A percentile compares a stretch with the other conserved stretches of the same genome.
Evolutionary conservation across 1,284 basidiomycete species (phyloP).

Genomic region (Hemileia vastatrix): DNA sequence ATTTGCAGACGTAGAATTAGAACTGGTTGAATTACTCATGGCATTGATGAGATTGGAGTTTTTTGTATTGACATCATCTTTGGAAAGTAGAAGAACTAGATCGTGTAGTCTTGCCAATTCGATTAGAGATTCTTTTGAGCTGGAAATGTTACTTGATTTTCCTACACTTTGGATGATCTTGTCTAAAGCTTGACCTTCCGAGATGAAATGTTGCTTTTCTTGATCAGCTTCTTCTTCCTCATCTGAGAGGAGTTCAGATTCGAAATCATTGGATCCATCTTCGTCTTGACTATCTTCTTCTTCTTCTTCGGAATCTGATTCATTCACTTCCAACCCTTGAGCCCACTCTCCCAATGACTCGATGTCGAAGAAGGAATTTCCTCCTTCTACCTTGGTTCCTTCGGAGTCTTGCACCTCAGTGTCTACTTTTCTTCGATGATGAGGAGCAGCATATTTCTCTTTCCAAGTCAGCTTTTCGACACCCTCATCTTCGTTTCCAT

Average conservation of each 20-base stretch:
- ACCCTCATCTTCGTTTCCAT: background rate
- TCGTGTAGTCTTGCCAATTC: background rate
- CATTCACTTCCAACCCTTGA: background rate
- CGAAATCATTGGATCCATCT: background rate
- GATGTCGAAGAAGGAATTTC: background rate
- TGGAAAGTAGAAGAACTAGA: background rate
- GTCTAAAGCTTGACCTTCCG: background rate
- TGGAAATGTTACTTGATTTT: background rate
- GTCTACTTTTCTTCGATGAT: background rate
- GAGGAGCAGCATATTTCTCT: background rate
- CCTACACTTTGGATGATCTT: background rate
- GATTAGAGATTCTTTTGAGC: background rate
- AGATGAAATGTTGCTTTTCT: background rate
- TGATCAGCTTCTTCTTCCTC: background rate
- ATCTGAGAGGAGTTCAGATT: background rate
- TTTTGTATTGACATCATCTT: background rate
- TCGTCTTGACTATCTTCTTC: background rate
- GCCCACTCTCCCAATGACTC: background rate
- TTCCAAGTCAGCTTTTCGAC: background rate
- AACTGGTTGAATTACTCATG: background rate
- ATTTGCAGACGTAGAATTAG: background rate
- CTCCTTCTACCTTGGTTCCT: background rate
- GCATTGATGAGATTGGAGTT: too few species aligned
- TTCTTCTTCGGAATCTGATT: background rate
- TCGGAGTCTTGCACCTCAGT: background rate